phyloP scores from a whole-genome alignment of 176 grass and related monocot genomes.

The Phyllostachys edulis region DNA sequence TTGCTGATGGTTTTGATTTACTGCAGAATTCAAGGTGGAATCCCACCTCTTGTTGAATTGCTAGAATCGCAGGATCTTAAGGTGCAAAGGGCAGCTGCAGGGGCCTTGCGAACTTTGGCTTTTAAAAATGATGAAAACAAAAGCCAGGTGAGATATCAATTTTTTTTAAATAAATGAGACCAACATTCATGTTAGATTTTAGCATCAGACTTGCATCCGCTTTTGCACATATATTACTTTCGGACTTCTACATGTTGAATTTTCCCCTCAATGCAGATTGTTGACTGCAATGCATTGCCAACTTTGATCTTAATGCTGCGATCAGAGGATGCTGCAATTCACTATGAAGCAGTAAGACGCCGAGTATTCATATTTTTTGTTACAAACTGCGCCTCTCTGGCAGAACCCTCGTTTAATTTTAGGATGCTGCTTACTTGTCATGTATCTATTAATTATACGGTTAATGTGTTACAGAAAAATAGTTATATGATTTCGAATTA shows the following conservation, averaged over 20 bases:
- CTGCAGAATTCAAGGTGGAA: constrained; percentile 92
- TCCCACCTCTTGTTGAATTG: constrained; percentile 95
- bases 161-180: neutral
- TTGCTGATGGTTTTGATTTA: constrained; percentile 41
- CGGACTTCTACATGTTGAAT: neutral
- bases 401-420: neutral
- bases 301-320: constrained; percentile 97
- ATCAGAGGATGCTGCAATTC: constrained; percentile 97
- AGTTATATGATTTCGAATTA: neutral
- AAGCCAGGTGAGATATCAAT: constrained; percentile 53
- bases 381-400: constrained; percentile 28
- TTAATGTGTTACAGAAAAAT: constrained; percentile 8
- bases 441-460: neutral
- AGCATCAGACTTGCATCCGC: constrained; percentile 11
- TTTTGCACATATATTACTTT: neutral
- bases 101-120: constrained; percentile 88
- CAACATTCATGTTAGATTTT: constrained; percentile 23
- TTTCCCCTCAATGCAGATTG: constrained; percentile 62
- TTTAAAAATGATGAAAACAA: constrained; percentile 99
- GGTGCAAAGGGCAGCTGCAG: constrained; percentile 97
- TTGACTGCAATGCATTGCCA: constrained; percentile 95
- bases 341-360: constrained; percentile 91
- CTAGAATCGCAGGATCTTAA: constrained; percentile 92
- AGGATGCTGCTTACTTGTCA: neutral
- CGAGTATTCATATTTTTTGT: constrained; percentile 23